Evolutionary conservation across 768 basidiomycete genomes (phyloP).

Genomic region (Tephrocybe sp.): DNA sequence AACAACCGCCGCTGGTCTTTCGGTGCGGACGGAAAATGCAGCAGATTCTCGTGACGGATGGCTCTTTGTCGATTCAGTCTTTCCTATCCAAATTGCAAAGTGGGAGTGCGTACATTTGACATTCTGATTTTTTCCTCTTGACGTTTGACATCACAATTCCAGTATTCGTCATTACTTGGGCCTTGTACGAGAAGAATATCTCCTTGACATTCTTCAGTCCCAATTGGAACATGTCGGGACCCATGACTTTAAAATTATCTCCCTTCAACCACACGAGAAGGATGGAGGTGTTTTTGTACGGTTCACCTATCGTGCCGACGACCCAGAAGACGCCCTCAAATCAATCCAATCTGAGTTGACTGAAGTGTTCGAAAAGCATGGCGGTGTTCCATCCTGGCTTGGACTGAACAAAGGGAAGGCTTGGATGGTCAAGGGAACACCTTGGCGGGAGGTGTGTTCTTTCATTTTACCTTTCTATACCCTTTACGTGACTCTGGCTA

Average conservation of each 20-base stretch:
- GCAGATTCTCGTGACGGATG: constrained; percentile 29
- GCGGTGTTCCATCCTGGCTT: constrained; percentile 64
- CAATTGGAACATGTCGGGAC: constrained; percentile 53
- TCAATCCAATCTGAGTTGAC: constrained; percentile 51
- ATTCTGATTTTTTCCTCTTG: constrained; percentile 1
- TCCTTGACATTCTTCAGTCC: constrained; percentile 46
- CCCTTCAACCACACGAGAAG: constrained; percentile 66
- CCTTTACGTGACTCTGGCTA: constrained; percentile 31
- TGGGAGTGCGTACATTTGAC: constrained; percentile 70
- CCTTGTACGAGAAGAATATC: constrained; percentile 54
- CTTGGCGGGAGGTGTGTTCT: constrained; percentile 73
- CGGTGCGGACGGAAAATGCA: background rate
- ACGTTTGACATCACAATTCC: constrained; percentile 1
- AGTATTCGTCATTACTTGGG: constrained; percentile 71
- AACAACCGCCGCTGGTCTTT: background rate
- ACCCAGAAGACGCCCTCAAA: constrained; percentile 38
- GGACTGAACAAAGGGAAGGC: constrained; percentile 51
- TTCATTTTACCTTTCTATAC: background rate
- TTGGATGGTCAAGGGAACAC: constrained; percentile 76
- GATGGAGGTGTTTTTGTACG: constrained; percentile 87
- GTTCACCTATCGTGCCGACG: constrained; percentile 55
- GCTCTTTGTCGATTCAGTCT: constrained; percentile 77
- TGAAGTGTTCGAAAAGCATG: constrained; percentile 43
- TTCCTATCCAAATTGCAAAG: constrained; percentile 66
- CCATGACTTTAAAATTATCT: constrained; percentile 61